These are phyloP conservation scores for Suillus paluster DNA, from an alignment of 768 basidiomycete genomes.

Conservation along the genomic window DNA sequence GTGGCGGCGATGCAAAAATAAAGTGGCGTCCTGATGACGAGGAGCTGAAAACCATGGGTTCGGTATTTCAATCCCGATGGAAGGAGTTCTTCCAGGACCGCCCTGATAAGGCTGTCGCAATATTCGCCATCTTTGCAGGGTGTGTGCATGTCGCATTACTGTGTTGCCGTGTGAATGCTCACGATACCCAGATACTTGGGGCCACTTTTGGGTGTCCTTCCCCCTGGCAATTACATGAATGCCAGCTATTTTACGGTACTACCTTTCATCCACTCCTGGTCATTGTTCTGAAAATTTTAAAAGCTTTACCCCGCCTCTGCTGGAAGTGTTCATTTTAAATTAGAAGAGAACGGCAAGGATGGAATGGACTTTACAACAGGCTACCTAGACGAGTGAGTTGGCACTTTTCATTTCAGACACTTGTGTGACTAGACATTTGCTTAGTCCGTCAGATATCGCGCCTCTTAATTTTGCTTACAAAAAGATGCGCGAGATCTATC, in stretches of 20 bases:
- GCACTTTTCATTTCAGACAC: neutral
- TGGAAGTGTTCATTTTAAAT: slow-evolving; percentile 52
- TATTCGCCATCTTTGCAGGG: slow-evolving; percentile 48
- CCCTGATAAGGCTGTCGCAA: slow-evolving; percentile 59
- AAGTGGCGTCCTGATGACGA: slow-evolving; percentile 55
- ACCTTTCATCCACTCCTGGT: neutral
- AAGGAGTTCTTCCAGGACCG: slow-evolving; percentile 49
- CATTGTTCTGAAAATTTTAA: neutral
- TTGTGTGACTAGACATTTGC: neutral
- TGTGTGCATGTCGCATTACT: slow-evolving; percentile 19
- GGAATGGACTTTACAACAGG: slow-evolving; percentile 49
- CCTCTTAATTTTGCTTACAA: slow-evolving; percentile 33
- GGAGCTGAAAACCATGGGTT: slow-evolving; percentile 53
- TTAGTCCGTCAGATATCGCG: slow-evolving; percentile 28
- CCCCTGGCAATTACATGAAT: slow-evolving; percentile 19
- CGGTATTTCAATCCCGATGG: slow-evolving; percentile 54
- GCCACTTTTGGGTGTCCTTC: slow-evolving; percentile 4
- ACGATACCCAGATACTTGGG: neutral
- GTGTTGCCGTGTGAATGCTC: neutral
- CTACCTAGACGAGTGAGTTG: slow-evolving; percentile 47
- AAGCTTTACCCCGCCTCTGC: slow-evolving; percentile 48
- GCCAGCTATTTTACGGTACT: slow-evolving; percentile 36
- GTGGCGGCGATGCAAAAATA: slow-evolving; percentile 57
- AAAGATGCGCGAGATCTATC: slow-evolving; percentile 25
- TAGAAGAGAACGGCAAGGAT: slow-evolving; percentile 45